Evolutionary conservation across 1,284 basidiomycete genomes (phyloP), one percentile per base, ranked within the genome.

Genomic region (Ustilago tritici): DNA sequence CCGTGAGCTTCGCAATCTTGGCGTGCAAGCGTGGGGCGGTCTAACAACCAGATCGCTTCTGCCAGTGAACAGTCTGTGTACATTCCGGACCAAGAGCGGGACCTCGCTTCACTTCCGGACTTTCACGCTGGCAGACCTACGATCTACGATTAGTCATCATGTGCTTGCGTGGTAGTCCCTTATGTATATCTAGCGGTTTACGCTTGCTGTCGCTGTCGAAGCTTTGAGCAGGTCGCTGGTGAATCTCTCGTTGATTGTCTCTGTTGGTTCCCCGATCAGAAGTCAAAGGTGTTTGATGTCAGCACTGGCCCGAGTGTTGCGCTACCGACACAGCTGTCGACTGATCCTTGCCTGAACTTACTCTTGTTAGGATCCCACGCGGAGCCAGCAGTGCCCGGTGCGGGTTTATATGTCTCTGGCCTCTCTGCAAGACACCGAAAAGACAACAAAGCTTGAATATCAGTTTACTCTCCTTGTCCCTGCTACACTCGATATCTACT

Each of bases 321-420:
- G 8, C 11, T 11, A 1, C 2, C 35, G 15, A 32, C 9, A 11
- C 3, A 8, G 19, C 12, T 23, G 12, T 6, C 46, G 15, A 17
- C 40, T 41, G 15, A 17, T 46, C 43, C 1, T 19, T 46, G 43
- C n/a, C 43, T 19, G 7, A 15, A 74, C 71, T 71, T 31, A 78
- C 76, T 74, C 64, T 75, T 78, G 60, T 78, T 78, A 0, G 76
- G 64, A 6, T 71, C 76, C 76, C 76, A 78, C 3, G 71, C 76
- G 9, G 71, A 70, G 7, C 71, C 76, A 28, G 55, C 58, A 17
- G 61, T 46, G n/a, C 68, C 71, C 11, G 76, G 43, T 46, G 76
- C 59, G 35, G 76, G 55, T 19, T 78, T 78, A 62, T 75, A 74
- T 9, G 68, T 65, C 56, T 78, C 71, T 10, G 76, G 60, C 32